phyloP scores from a whole-genome alignment of 129 eudicot genomes.

The Lactuca saligna region DNA sequence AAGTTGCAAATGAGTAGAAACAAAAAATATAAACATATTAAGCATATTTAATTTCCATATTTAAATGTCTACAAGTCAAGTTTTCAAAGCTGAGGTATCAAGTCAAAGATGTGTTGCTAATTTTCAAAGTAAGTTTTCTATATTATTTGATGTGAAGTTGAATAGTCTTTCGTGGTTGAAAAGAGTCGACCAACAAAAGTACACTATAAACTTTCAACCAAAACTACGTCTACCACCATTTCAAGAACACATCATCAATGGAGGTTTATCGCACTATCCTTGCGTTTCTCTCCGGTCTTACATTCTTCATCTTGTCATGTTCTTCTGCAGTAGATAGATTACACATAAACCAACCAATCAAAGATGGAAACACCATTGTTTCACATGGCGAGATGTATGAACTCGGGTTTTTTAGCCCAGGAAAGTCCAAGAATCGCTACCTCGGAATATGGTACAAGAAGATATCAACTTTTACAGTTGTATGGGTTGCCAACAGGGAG shows the following conservation, averaged over 20 bases:
- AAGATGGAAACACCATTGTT: constrained; percentile 37
- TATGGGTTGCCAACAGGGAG: constrained; percentile 20
- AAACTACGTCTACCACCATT: neutral
- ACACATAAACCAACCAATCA: constrained; percentile 17
- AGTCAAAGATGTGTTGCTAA: too few relatives aligned
- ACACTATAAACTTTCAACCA: too few relatives aligned
- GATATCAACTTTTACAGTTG: constrained; percentile 11
- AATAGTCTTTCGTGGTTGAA: too few relatives aligned
- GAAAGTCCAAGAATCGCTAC: constrained; percentile 17
- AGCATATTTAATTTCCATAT: too few relatives aligned
- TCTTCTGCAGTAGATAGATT: constrained; percentile 20
- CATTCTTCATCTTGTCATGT: neutral
- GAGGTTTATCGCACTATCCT: neutral
- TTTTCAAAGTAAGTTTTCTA: too few relatives aligned
- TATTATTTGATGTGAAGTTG: too few relatives aligned
- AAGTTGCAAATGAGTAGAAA: too few relatives aligned
- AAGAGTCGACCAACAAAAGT: too few relatives aligned
- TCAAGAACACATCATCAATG: neutral
- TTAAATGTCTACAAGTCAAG: too few relatives aligned
- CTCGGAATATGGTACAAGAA: constrained; percentile 31
- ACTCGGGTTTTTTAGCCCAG: constrained; percentile 37
- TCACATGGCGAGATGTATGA: constrained; percentile 24
- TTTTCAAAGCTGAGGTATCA: too few relatives aligned
- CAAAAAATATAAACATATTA: too few relatives aligned
- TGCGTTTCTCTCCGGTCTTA: neutral